These are phyloP conservation scores for Aspergillus hortae DNA, from an alignment of 2,329 filamentous ascomycete species.

Conservation along the genomic window DNA sequence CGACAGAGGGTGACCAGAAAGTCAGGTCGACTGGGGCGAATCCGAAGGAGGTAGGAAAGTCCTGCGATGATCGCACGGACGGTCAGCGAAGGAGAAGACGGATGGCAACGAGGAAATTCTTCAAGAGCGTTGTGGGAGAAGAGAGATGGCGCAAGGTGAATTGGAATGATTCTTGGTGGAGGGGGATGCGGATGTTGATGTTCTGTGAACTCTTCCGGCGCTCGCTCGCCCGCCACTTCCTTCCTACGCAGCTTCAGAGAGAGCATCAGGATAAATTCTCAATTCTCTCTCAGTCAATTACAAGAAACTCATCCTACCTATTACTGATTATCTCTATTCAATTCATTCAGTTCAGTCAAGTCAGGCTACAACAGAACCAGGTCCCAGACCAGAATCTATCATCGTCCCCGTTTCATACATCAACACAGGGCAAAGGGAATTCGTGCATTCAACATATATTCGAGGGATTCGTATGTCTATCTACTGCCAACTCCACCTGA, in stretches of 20 bases:
- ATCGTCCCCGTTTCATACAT: not conserved
- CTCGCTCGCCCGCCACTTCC: not conserved
- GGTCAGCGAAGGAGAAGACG: not conserved
- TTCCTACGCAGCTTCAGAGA: not conserved
- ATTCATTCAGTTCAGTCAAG: too few species aligned
- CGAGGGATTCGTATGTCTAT: slow-evolving; percentile 28
- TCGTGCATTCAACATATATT: slow-evolving; percentile 28
- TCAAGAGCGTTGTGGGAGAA: not conserved
- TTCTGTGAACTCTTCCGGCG: not conserved
- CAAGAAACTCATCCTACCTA: too few species aligned
- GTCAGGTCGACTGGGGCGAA: slow-evolving; percentile 5
- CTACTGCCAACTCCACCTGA: slow-evolving; percentile 27
- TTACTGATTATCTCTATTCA: too few species aligned
- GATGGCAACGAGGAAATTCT: not conserved
- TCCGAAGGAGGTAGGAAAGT: not conserved
- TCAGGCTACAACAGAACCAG: too few species aligned
- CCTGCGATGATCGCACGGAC: not conserved
- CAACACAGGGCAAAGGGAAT: not conserved
- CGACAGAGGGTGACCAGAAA: slow-evolving; percentile 6
- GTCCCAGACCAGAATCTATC: not conserved
- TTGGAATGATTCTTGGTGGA: slow-evolving; percentile 1
- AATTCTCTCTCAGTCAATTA: too few species aligned
- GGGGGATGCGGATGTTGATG: slow-evolving; percentile 1
- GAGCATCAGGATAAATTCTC: not conserved
- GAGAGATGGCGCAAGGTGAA: not conserved